Evolutionary conservation across 805 yeast genomes (phyloP).

Genomic region (Hanseniaspora clermontiae): DNA sequence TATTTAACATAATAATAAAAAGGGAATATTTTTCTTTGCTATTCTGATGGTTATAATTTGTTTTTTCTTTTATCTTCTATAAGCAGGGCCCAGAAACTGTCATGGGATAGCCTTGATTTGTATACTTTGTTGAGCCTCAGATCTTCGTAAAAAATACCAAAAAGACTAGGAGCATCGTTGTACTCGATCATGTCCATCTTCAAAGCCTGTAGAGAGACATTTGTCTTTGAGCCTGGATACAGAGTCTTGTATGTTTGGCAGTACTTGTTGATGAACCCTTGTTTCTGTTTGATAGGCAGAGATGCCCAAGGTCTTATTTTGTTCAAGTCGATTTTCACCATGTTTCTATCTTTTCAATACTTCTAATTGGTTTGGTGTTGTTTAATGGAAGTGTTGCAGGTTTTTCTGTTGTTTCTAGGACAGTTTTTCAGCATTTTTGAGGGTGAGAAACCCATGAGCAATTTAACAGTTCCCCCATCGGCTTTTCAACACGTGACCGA

Average conservation of each 20-base stretch:
- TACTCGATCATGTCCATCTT: conserved; percentile 19
- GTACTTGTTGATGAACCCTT: conserved; percentile 21
- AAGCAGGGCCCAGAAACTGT: not conserved
- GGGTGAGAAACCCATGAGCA: too few species aligned
- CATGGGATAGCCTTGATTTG: conserved; percentile 9
- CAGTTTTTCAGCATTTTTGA: too few species aligned
- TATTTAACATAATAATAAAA: too few species aligned
- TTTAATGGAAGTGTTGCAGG: too few species aligned
- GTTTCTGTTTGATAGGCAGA: conserved; percentile 20
- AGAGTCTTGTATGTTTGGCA: conserved; percentile 20
- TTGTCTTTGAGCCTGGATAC: conserved; percentile 26
- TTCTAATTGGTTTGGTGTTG: too few species aligned
- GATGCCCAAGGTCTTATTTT: conserved; percentile 20
- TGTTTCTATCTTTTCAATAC: too few species aligned
- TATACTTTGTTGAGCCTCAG: conserved; percentile 16
- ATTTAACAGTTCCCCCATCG: too few species aligned
- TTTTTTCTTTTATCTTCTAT: conserved; percentile 7
- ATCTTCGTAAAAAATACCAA: conserved; percentile 27
- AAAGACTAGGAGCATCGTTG: conserved; percentile 25
- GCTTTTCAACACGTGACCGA: too few species aligned
- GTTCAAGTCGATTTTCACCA: not conserved
- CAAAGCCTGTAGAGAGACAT: conserved; percentile 22
- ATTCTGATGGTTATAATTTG: not conserved
- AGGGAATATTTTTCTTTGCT: not conserved
- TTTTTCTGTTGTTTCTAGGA: too few species aligned